phyloP scores from a whole-genome alignment of 2,329 filamentous ascomycete genomes.

The Colletotrichum sp. region DNA sequence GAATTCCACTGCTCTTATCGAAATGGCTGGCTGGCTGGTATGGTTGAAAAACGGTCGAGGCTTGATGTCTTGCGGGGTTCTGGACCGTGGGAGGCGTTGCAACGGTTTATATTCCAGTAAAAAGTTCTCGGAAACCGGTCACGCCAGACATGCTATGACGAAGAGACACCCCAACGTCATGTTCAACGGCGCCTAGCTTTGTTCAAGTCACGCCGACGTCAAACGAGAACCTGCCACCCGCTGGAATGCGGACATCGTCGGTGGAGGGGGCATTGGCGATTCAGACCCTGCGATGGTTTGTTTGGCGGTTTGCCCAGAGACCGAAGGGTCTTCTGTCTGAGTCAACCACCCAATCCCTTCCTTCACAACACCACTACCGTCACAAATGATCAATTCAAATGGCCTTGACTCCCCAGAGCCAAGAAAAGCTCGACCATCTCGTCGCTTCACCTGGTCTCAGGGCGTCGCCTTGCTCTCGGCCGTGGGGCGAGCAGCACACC shows the following conservation, averaged over 20 bases:
- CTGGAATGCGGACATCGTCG: not conserved
- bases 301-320: not conserved
- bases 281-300: constrained; percentile 10
- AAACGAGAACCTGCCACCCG: constrained; percentile 6
- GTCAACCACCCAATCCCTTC: constrained; percentile 7
- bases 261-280: not conserved
- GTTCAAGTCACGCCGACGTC: not conserved
- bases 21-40: not conserved
- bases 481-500: not conserved
- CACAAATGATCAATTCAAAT: not conserved
- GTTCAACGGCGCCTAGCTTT: not conserved
- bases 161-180: constrained; percentile 3
- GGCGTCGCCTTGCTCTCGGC: not conserved
- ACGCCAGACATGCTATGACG: constrained; percentile 1
- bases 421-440: not conserved
- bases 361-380: not conserved
- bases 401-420: not conserved
- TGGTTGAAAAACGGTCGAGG: not conserved
- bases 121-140: not conserved
- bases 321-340: constrained; percentile 6
- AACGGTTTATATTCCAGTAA: constrained; percentile 1
- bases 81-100: not conserved
- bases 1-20: not conserved
- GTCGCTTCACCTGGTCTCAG: not conserved
- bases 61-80: not conserved